Percentiles rank a stretch among this genome's conserved stretches.
Conservation (phyloP, 1,284 basidiomycete genomes). For the Leccinum huronense region DNA sequence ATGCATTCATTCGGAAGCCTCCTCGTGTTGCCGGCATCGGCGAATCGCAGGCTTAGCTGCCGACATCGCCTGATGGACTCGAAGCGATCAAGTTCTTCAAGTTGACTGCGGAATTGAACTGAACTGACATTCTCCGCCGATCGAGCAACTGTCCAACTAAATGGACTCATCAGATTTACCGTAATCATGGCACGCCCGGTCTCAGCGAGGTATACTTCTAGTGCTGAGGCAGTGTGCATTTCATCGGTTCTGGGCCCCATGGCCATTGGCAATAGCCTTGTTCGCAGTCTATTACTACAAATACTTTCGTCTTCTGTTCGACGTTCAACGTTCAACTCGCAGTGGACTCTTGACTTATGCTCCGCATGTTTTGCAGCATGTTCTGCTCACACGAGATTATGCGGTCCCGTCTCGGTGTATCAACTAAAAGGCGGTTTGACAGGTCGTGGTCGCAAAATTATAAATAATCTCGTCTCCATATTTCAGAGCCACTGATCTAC, state of each 20-base stretch:
- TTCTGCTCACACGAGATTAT: not conserved
- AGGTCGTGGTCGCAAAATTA: not conserved
- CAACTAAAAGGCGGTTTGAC: slow-evolving; percentile 8
- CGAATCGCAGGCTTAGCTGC: slow-evolving; percentile 2
- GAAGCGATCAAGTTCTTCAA: slow-evolving; percentile 14
- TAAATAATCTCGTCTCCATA: not conserved
- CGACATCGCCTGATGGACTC: not conserved
- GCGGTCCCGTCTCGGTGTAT: slow-evolving; percentile 20
- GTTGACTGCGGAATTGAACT: not conserved
- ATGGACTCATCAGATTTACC: not conserved
- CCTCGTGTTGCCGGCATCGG: slow-evolving; percentile 1
- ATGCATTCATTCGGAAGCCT: slow-evolving; percentile 1
- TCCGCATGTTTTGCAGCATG: slow-evolving; percentile 1
- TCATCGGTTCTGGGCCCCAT: not conserved
- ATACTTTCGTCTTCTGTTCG: not conserved
- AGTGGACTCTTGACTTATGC: not conserved
- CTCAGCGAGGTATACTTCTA: not conserved
- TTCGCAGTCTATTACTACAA: not conserved
- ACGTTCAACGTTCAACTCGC: not conserved
- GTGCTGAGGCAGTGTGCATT: slow-evolving; percentile 2
- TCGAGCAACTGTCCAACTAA: slow-evolving; percentile 1
- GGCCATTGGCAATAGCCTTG: not conserved
- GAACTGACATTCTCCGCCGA: slow-evolving; percentile 20
- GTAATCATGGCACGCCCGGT: slow-evolving; percentile 3
- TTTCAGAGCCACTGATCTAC: not conserved